phyloP scores from a whole-genome alignment of 2,329 filamentous ascomycete genomes.

The Sclerotinia subarctica region DNA sequence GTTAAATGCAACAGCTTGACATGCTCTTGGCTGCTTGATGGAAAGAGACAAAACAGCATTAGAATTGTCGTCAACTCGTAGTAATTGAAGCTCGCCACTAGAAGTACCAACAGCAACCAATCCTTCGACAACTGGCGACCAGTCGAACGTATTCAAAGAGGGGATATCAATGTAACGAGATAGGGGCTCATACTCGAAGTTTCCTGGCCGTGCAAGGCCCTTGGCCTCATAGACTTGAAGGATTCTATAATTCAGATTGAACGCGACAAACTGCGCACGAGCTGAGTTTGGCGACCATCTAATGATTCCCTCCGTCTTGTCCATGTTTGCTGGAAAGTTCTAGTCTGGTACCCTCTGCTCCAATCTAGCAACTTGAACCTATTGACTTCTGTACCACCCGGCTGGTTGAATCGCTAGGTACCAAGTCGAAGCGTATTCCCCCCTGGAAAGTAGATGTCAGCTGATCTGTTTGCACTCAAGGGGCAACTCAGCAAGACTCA shows the following conservation, averaged over 20 bases:
- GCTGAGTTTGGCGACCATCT: slow-evolving; percentile 62
- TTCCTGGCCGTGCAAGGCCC: slow-evolving; percentile 49
- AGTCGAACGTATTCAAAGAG: slow-evolving; percentile 63
- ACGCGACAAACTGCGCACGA: slow-evolving; percentile 60
- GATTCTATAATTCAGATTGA: slow-evolving; percentile 61
- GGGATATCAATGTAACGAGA: slow-evolving; percentile 62
- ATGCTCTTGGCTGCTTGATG: slow-evolving; percentile 72
- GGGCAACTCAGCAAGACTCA: not conserved
- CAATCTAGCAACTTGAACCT: not conserved
- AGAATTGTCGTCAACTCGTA: slow-evolving; percentile 68
- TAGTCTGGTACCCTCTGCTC: not conserved
- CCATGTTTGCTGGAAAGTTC: slow-evolving; percentile 4
- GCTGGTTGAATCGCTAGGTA: not conserved
- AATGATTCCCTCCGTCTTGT: slow-evolving; percentile 50
- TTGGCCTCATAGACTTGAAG: slow-evolving; percentile 62
- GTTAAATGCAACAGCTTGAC: slow-evolving; percentile 79
- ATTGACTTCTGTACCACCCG: not conserved
- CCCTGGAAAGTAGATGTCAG: slow-evolving; percentile 4
- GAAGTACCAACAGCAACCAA: slow-evolving; percentile 73
- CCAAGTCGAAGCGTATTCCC: not conserved
- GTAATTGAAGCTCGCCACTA: slow-evolving; percentile 70
- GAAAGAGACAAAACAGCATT: slow-evolving; percentile 64
- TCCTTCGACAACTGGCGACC: slow-evolving; percentile 60
- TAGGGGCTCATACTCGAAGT: slow-evolving; percentile 56
- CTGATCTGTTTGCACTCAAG: slow-evolving; percentile 4